Evolutionary conservation across 1,139 yeast species (phyloP), one percentile per base, ranked within the genome.

Genomic region (Zygosaccharomyces pseudobailii): DNA sequence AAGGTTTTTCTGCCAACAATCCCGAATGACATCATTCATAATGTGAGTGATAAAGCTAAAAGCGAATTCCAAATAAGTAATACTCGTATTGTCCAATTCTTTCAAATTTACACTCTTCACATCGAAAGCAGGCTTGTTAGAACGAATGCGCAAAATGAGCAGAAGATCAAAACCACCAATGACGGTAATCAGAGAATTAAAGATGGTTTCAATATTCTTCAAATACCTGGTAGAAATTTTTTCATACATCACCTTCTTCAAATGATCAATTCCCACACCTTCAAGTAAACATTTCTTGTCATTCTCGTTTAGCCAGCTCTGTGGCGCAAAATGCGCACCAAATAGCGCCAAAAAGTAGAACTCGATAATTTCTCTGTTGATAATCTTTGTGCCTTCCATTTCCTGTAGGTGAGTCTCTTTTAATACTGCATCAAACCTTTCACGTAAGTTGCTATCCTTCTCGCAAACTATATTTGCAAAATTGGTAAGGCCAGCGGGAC

Each of bases 311-410:
- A 46, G 30, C 67, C 67, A 63, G 7, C 46, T 38, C 10, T 44
- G 43, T 4, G 64, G 64, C 7, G 56, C 51, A 40, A 61, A 52
- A 37, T 53, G 45, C 20, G 53, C 47, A 17, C 65, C 66, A 45
- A 64, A 55, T 47, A 63, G 46, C 6, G 60, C 62, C 36, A 64
- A 45, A 36, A 62, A 63, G 40, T 61, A 65, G 36, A 51, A 59
- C 51, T 62, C 65, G 41, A 63, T 59, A 24, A 66, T 56, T 52
- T 64, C 68, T 44, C 56, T 58, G 46, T 65, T 60, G 9, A 62
- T 61, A 31, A 61, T 54, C 38, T 53, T 56, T 2, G 55, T 48
- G 13, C 53, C 54, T 9, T 51, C 51, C 19, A 55, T 40, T 23
- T 61, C 63, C 41, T 59, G 57, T 25, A 48, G 47, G 39, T 51